Conservation (phyloP, 257 asterid genomes). For the Vinca minor region DNA sequence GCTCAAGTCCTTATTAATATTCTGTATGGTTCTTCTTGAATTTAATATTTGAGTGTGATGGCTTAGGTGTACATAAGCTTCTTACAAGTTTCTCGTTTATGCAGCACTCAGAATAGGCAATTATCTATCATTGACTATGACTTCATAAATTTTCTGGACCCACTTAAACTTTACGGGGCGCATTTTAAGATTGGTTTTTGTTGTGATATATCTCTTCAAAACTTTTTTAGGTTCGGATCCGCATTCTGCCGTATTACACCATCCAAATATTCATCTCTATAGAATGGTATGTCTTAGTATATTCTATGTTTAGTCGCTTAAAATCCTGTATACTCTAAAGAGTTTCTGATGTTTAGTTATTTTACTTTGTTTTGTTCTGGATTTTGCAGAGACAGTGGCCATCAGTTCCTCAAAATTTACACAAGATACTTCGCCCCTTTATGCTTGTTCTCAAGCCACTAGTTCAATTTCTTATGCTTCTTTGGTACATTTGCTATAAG, state of each 20-base stretch:
- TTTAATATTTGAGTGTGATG: not conserved
- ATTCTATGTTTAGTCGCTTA: constrained; percentile 1
- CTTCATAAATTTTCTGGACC: not conserved
- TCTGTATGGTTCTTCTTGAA: not conserved
- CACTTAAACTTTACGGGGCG: not conserved
- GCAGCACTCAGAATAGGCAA: not conserved
- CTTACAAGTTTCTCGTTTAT: not conserved
- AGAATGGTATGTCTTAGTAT: constrained; percentile 51
- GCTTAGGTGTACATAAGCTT: not conserved
- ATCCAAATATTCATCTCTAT: constrained; percentile 64
- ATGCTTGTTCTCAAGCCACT: constrained; percentile 70
- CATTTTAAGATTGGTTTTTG: not conserved
- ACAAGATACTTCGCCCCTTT: constrained; percentile 64
- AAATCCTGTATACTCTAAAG: constrained; percentile 3
- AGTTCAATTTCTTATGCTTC: constrained; percentile 71
- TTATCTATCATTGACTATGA: too few relatives aligned
- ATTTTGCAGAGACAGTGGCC: constrained; percentile 73
- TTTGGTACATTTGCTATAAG: constrained; percentile 80
- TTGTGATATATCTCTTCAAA: constrained; percentile 12
- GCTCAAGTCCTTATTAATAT: not conserved
- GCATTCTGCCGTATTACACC: constrained; percentile 58
- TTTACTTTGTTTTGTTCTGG: constrained; percentile 18
- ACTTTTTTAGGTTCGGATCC: constrained; percentile 69
- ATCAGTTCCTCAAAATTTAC: constrained; percentile 48
- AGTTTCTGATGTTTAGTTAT: constrained; percentile 1